Conservation (phyloP, 1,284 basidiomycete genomes). For the Sanghuangporus sanghuang region DNA sequence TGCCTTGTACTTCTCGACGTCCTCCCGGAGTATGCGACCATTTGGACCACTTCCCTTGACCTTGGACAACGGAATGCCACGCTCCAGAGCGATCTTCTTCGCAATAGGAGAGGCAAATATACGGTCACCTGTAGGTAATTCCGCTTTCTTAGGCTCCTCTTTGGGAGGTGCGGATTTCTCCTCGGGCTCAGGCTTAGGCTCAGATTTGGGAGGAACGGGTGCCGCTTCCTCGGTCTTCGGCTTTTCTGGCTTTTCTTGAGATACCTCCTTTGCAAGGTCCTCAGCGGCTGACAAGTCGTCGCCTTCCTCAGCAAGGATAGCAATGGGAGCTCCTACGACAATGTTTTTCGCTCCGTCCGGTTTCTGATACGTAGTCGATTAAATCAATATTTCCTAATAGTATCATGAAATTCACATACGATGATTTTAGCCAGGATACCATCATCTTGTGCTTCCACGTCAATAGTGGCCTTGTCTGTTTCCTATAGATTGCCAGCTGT, state of each 20-base stretch:
- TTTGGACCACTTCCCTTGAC: conserved; percentile 94
- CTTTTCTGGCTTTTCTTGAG: conserved; percentile 34
- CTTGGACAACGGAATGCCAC: conserved; percentile 87
- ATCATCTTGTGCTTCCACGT: conserved; percentile 98
- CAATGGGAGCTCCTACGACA: conserved; percentile 82
- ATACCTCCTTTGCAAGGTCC: conserved; percentile 66
- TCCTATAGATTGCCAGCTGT: conserved; percentile 49
- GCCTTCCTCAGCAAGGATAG: conserved; percentile 88
- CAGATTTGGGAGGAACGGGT: conserved; percentile 30
- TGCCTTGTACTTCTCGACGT: conserved; percentile 86
- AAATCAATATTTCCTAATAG: conserved; percentile 6
- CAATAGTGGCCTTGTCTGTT: conserved; percentile 99
- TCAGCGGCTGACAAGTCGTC: conserved; percentile 86
- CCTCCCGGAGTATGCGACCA: conserved; percentile 90
- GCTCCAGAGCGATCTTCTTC: conserved; percentile 94
- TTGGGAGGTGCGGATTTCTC: conserved; percentile 34
- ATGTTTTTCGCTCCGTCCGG: conserved; percentile 85
- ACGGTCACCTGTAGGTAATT: conserved; percentile 65
- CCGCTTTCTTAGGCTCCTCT: conserved; percentile 36
- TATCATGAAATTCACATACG: conserved; percentile 33
- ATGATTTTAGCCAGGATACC: conserved; percentile 93
- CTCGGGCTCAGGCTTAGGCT: conserved; percentile 36
- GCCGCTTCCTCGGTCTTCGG: conserved; percentile 33
- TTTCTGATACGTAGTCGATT: conserved; percentile 40
- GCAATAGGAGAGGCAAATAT: conserved; percentile 96